Evolutionary conservation across 257 asterid species (phyloP).

Genomic region (Plantago major): DNA sequence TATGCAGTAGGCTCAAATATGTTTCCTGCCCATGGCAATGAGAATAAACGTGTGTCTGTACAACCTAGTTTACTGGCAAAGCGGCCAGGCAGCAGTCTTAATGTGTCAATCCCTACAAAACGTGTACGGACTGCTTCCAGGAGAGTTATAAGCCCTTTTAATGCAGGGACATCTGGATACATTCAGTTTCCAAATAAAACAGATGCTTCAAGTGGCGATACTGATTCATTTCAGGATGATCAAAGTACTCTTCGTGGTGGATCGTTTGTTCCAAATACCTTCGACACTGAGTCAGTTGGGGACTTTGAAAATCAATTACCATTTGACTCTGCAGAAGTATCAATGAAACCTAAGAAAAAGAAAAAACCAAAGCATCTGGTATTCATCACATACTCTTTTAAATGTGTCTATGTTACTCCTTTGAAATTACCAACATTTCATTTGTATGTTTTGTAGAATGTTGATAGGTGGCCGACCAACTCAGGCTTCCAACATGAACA

Average conservation of each 20-base stretch:
- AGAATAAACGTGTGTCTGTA: constrained; percentile 44
- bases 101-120: constrained; percentile 83
- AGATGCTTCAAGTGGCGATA: constrained; percentile 96
- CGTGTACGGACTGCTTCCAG: constrained; percentile 87
- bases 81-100: constrained; percentile 69
- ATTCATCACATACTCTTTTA: constrained; percentile 16
- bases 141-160: constrained; percentile 72
- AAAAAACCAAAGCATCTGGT: constrained; percentile 81
- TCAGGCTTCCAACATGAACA: constrained; percentile 73
- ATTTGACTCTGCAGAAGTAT: constrained; percentile 61
- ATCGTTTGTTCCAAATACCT: constrained; percentile 42
- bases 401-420: neutral
- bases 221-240: constrained; percentile 90
- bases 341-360: constrained; percentile 74
- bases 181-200: constrained; percentile 65
- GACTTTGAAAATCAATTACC: constrained; percentile 67
- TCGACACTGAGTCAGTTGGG: constrained; percentile 76
- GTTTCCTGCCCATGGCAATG: constrained; percentile 47
- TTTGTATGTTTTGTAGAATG: constrained; percentile 42
- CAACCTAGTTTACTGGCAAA: constrained; percentile 54
- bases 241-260: constrained; percentile 74
- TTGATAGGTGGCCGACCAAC: constrained; percentile 65
- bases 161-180: constrained; percentile 68
- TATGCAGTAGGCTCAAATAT: constrained; percentile 52
- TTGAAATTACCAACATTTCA: constrained; percentile 19